Percentiles rank a stretch among this genome's conserved stretches.
These are phyloP conservation scores for Coemansia sp. DNA, from an alignment of 192 early-diverging fungal genomes.

Conservation along the genomic window DNA sequence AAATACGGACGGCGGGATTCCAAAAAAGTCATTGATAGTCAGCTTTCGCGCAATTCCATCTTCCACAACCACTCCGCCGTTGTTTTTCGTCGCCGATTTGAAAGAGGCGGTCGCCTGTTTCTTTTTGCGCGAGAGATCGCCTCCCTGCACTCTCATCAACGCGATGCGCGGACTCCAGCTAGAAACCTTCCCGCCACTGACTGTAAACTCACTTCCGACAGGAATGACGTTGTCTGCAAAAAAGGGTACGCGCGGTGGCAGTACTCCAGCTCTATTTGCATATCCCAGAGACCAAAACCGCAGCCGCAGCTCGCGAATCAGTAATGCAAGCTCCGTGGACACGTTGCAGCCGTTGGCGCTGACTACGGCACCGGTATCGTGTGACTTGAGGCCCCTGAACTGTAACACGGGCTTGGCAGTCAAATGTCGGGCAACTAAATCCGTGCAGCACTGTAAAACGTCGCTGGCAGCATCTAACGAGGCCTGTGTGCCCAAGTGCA, in stretches of 20 bases:
- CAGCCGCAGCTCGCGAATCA: constrained; percentile 7
- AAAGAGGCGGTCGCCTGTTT: constrained; percentile 6
- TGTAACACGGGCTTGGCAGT: neutral
- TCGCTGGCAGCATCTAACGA: neutral
- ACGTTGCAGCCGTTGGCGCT: neutral
- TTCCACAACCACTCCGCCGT: neutral
- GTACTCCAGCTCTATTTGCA: neutral
- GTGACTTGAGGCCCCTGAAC: neutral
- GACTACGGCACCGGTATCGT: constrained; percentile 3
- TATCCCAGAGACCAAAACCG: constrained; percentile 16
- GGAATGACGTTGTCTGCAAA: constrained; percentile 8
- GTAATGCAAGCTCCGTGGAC: neutral
- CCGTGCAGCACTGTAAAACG: neutral
- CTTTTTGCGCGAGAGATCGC: constrained; percentile 2
- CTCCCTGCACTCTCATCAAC: constrained; percentile 9
- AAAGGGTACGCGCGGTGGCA: neutral
- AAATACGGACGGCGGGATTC: neutral
- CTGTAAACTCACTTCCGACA: neutral
- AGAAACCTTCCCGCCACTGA: neutral
- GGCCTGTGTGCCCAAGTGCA: neutral
- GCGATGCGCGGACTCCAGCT: constrained; percentile 10
- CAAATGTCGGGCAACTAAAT: neutral
- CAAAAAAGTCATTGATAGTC: constrained; percentile 12
- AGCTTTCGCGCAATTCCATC: neutral
- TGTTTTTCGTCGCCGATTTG: constrained; percentile 4